These are phyloP conservation scores for Malus domestica DNA, from an alignment of 306 rosid species.

Conservation along the genomic window ASM211411v1 NC_041791.1:15453501-15454000, in stretches of 20 bases:
- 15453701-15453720: neutral
- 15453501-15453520: neutral
- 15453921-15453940: neutral
- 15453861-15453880: neutral
- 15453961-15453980: slow-evolving; percentile 8
- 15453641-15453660: neutral
- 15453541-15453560: neutral
- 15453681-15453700: neutral
- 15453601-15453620: neutral
- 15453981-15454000: slow-evolving; percentile 87
- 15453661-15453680: neutral
- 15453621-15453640: neutral
- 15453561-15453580: neutral
- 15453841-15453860: neutral
- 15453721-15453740: neutral
- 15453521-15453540: neutral
- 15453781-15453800: neutral
- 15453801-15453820: neutral
- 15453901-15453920: neutral
- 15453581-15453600: neutral
- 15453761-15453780: neutral
- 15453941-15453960: neutral
- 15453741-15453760: neutral
- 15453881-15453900: neutral
- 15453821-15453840: neutral